These are phyloP conservation scores for Epichloe brachyelytri DNA, from an alignment of 2,329 filamentous ascomycete species.

Conservation along the genomic window DNA sequence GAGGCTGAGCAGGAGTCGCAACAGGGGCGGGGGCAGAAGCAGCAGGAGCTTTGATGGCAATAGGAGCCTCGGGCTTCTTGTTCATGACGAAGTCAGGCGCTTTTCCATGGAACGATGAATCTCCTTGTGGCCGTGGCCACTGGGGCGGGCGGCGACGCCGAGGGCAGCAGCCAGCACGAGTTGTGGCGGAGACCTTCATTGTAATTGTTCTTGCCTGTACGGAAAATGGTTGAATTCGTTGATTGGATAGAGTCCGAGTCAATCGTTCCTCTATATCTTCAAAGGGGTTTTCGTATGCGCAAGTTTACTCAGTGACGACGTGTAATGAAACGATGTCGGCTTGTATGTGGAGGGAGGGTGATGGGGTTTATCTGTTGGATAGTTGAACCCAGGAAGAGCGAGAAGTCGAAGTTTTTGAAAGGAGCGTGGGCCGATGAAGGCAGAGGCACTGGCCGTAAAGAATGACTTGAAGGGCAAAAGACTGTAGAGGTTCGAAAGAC, in stretches of 20 bases:
- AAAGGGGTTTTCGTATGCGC: conserved; percentile 5
- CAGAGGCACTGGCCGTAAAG: conserved; percentile 7
- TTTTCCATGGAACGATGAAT: conserved; percentile 19
- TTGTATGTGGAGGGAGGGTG: conserved; percentile 5
- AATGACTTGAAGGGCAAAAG: conserved; percentile 12
- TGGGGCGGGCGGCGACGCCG: conserved; percentile 29
- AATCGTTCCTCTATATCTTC: not conserved
- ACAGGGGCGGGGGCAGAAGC: not conserved
- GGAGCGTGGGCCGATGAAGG: conserved; percentile 9
- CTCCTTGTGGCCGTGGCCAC: conserved; percentile 23
- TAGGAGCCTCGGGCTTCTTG: conserved; percentile 19
- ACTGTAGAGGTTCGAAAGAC: conserved; percentile 4
- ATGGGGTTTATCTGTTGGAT: not conserved
- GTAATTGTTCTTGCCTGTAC: conserved; percentile 7
- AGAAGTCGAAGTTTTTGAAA: not conserved
- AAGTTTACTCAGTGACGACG: conserved; percentile 6
- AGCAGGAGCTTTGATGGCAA: conserved; percentile 5
- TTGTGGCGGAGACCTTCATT: conserved; percentile 29
- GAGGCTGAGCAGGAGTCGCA: not conserved
- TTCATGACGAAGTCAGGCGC: conserved; percentile 21
- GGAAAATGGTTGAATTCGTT: not conserved
- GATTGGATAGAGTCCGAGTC: not conserved
- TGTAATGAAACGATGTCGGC: not conserved
- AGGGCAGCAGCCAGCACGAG: conserved; percentile 26
- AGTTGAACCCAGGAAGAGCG: not conserved